Percentiles rank a stretch among this genome's conserved stretches.
Conservation (phyloP, 495 filamentous ascomycete species). For the Podospora comata region DNA sequence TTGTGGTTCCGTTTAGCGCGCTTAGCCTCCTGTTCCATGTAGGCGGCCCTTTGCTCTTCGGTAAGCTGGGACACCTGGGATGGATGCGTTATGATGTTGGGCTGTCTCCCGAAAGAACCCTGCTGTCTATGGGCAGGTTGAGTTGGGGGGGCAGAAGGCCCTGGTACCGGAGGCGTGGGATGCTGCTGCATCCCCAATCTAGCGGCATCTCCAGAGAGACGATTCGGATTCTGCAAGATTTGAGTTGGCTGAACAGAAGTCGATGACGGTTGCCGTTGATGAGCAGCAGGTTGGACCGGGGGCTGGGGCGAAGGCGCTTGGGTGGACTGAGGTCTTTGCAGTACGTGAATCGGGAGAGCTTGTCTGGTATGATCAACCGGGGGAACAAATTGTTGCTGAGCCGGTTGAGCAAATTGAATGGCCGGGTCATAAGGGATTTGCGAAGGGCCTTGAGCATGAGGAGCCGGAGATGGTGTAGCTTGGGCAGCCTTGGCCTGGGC, state of each 20-base stretch:
- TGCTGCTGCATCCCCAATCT: constrained; percentile 31
- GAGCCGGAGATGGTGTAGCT: constrained; percentile 30
- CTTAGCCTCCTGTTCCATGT: constrained; percentile 86
- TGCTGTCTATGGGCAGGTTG: constrained; percentile 39
- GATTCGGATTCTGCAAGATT: constrained; percentile 51
- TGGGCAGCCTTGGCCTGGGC: constrained; percentile 47
- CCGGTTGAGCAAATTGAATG: constrained; percentile 27
- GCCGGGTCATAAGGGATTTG: constrained; percentile 33
- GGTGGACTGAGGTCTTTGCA: constrained; percentile 45
- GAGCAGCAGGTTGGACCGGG: constrained; percentile 31
- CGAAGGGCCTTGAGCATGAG: constrained; percentile 27
- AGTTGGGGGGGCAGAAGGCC: constrained; percentile 15
- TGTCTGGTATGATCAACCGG: constrained; percentile 29
- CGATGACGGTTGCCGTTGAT: constrained; percentile 50
- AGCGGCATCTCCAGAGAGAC: constrained; percentile 38
- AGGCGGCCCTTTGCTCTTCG: constrained; percentile 74
- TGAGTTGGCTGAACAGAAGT: constrained; percentile 52
- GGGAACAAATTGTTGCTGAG: constrained; percentile 29
- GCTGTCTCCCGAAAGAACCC: constrained; percentile 37
- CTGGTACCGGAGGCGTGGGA: constrained; percentile 21
- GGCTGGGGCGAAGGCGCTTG: constrained; percentile 31
- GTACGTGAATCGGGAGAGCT: constrained; percentile 40
- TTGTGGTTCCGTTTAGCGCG: constrained; percentile 98
- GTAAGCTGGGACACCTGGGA: constrained; percentile 73
- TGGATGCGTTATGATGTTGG: constrained; percentile 58